Conservation (phyloP, 1,284 basidiomycete species). For the Trichosporon sp. region DNA sequence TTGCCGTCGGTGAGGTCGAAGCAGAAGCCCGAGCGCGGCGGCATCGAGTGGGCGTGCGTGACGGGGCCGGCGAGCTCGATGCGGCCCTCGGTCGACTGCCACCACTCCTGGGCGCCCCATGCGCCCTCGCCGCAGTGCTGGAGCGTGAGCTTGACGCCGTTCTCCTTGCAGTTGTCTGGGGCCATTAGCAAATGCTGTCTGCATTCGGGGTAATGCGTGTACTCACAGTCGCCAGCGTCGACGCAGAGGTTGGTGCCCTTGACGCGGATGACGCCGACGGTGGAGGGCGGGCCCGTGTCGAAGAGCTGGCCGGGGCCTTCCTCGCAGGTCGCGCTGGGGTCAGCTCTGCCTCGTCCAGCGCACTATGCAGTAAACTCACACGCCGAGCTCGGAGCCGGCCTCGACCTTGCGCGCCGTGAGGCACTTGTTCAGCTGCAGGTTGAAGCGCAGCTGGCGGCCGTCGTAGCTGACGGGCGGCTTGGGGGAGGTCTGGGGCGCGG, state of each 20-base stretch:
- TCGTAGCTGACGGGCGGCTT: conserved; percentile 2
- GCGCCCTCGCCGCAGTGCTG: background rate
- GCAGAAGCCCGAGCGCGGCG: conserved; percentile 10
- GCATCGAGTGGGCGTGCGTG: conserved; percentile 6
- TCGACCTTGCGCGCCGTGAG: background rate
- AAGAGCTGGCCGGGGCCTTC: conserved; percentile 3
- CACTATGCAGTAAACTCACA: background rate
- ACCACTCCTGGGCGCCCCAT: conserved; percentile 11
- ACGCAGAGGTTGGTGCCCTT: conserved; percentile 11
- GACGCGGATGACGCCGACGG: conserved; percentile 8
- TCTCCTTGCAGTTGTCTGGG: conserved; percentile 3
- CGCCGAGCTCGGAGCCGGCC: background rate
- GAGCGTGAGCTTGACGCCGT: conserved; percentile 8
- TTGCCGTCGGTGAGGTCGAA: conserved; percentile 27
- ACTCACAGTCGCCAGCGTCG: conserved; percentile 16
- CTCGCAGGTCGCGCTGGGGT: background rate
- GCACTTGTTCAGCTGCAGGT: background rate
- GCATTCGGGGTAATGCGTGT: background rate
- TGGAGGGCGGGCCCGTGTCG: conserved; percentile 5
- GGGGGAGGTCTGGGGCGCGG: background rate
- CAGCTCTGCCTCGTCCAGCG: no score
- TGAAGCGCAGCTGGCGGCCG: conserved; percentile 1
- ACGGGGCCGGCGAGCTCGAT: conserved; percentile 13
- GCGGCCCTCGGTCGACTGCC: conserved; percentile 4
- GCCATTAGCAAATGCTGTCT: background rate